phyloP scores from a whole-genome alignment of 352 stramenopile genomes.

The Phytophthora europaea region DNA sequence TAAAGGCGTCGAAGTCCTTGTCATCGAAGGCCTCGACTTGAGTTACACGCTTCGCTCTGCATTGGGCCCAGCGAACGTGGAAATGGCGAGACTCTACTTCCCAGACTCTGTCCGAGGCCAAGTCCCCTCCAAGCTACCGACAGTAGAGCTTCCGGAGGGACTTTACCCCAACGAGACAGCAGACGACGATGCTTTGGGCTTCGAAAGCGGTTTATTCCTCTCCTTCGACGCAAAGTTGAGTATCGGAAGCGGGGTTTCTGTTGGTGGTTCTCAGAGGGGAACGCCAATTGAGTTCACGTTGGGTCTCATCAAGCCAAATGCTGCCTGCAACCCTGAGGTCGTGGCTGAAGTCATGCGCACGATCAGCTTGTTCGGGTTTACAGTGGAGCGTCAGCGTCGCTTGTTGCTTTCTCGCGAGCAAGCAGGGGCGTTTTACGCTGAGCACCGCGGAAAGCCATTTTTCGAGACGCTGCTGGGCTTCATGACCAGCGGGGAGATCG shows the following conservation, averaged over 20 bases:
- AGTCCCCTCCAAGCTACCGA: constrained; percentile 25
- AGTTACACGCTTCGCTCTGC: constrained; percentile 43
- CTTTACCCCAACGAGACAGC: constrained; percentile 23
- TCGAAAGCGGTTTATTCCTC: constrained; percentile 60
- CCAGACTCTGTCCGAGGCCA: constrained; percentile 58
- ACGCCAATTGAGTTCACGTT: constrained; percentile 49
- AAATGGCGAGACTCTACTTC: constrained; percentile 52
- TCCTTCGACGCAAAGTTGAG: constrained; percentile 28
- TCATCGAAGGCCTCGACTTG: constrained; percentile 58
- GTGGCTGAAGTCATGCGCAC: constrained; percentile 49
- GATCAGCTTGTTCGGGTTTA: constrained; percentile 62
- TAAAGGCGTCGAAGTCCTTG: constrained; percentile 39
- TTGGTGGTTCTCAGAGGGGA: constrained; percentile 18
- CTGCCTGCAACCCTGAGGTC: constrained; percentile 36
- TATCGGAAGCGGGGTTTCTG: neutral
- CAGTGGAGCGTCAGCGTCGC: constrained; percentile 49
- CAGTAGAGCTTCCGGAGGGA: constrained; percentile 31
- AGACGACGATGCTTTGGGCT: constrained; percentile 41
- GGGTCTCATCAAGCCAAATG: constrained; percentile 74
- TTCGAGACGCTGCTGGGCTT: constrained; percentile 65
- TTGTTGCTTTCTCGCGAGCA: constrained; percentile 55
- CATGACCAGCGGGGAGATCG: constrained; percentile 78
- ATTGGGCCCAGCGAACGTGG: constrained; percentile 48
- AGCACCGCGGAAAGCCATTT: constrained; percentile 72
- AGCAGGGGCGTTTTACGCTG: constrained; percentile 67